Conservation (phyloP, 495 filamentous ascomycete species). For the Penicillium lagena region DNA sequence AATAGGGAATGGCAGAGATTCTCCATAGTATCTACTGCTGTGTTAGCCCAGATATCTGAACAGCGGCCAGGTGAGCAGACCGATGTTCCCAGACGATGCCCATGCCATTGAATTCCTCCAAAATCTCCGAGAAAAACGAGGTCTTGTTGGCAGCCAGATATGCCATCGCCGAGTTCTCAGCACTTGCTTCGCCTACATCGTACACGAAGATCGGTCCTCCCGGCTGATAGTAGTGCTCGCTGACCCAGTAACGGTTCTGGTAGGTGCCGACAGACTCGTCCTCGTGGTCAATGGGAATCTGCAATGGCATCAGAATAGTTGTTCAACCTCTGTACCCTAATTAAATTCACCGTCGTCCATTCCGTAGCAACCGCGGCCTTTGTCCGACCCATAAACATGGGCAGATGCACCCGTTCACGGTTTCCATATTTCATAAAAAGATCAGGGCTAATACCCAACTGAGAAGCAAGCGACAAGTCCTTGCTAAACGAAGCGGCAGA, state of each 20-base stretch:
- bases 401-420: background rate
- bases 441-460: constrained; percentile 17
- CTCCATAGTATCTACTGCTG: constrained; percentile 40
- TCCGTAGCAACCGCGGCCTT: constrained; percentile 5
- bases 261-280: constrained; percentile 39
- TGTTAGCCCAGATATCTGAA: constrained; percentile 1
- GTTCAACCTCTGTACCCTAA: background rate
- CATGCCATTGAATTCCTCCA: constrained; percentile 43
- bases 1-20: constrained; percentile 43
- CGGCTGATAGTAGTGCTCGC: constrained; percentile 36
- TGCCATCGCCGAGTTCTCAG: constrained; percentile 13
- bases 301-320: constrained; percentile 3
- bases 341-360: constrained; percentile 18
- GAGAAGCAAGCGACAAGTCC: constrained; percentile 20
- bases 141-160: constrained; percentile 26
- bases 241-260: constrained; percentile 50
- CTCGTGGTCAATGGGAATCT: constrained; percentile 44
- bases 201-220: constrained; percentile 50
- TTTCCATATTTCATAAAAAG: constrained; percentile 3
- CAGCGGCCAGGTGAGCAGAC: constrained; percentile 16
- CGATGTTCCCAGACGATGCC: constrained; percentile 56
- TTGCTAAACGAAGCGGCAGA: constrained; percentile 1
- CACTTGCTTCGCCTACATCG: constrained; percentile 43
- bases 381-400: background rate
- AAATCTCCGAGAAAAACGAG: constrained; percentile 36